A percentile compares a stretch with the other conserved stretches of the same genome.
Evolutionary conservation across 106 monocot species (phyloP).

Genomic region (Acorus gramineus): DNA sequence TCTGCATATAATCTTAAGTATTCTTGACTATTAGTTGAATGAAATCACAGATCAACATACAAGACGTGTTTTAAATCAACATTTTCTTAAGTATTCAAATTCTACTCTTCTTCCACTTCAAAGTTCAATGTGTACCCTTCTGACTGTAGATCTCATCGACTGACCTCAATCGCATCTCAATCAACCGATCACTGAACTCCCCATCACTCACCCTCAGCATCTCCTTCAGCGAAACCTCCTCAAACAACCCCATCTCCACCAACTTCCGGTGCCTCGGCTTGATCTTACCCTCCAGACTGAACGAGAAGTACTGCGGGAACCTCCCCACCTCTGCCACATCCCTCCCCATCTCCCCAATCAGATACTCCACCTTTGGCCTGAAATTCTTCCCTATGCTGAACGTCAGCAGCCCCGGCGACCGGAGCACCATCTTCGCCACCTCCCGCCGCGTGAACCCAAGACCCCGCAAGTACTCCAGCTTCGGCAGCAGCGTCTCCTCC

Average conservation of each 20-base stretch:
- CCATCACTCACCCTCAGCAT: constrained; percentile 55
- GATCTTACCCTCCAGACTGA: constrained; percentile 59
- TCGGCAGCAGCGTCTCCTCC: constrained; percentile 61
- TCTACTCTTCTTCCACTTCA: too few relatives aligned
- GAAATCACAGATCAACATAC: too few relatives aligned
- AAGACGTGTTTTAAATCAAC: too few relatives aligned
- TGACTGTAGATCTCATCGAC: constrained; percentile 1
- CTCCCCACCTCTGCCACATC: constrained; percentile 37
- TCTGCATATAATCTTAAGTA: too few relatives aligned
- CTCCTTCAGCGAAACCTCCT: constrained; percentile 20
- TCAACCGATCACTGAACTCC: constrained; percentile 29
- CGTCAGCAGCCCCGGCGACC: constrained; percentile 49
- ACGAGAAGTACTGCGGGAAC: constrained; percentile 78
- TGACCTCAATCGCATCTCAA: constrained; percentile 24
- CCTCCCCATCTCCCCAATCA: constrained; percentile 48
- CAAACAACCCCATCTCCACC: constrained; percentile 28
- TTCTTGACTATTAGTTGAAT: too few relatives aligned
- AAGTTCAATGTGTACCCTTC: too few relatives aligned
- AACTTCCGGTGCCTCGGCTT: constrained; percentile 38
- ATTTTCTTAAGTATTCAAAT: too few relatives aligned
- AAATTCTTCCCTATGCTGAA: constrained; percentile 58
- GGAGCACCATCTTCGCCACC: constrained; percentile 25
- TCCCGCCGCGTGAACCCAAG: constrained; percentile 41
- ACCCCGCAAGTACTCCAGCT: constrained; percentile 48
- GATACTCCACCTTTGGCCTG: constrained; percentile 52